Evolutionary conservation across 2,329 filamentous ascomycete species (phyloP).

Genomic region (Nakataea oryzae): DNA sequence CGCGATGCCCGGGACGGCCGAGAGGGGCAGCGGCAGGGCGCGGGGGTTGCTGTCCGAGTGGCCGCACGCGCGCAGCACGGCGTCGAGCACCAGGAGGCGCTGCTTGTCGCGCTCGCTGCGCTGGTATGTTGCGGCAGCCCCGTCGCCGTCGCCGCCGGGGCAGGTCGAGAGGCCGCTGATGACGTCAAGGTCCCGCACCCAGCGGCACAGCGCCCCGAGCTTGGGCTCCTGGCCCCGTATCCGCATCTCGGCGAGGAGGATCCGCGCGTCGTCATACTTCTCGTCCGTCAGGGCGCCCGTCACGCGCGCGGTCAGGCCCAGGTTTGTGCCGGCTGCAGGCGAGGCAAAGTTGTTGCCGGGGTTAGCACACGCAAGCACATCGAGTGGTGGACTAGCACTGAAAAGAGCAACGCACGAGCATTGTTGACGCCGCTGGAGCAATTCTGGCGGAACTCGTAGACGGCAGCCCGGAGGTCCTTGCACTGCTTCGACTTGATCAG

Average conservation of each 20-base stretch:
- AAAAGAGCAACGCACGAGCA: constrained; percentile 23
- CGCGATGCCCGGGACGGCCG: constrained; percentile 31
- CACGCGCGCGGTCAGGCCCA: constrained; percentile 56
- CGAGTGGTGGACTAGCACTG: neutral
- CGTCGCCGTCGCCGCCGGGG: constrained; percentile 27
- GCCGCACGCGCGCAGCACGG: constrained; percentile 52
- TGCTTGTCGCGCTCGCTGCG: constrained; percentile 39
- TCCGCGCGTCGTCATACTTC: constrained; percentile 53
- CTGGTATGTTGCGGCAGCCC: constrained; percentile 12
- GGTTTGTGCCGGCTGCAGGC: constrained; percentile 28
- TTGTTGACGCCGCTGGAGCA: constrained; percentile 57
- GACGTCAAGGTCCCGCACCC: constrained; percentile 62
- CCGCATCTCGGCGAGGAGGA: constrained; percentile 60
- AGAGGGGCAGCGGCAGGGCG: constrained; percentile 20
- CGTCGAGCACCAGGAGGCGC: constrained; percentile 50
- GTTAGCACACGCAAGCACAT: neutral
- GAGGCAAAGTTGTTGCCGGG: constrained; percentile 5
- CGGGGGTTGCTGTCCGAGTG: constrained; percentile 40
- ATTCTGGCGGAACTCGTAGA: constrained; percentile 59
- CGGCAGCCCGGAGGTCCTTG: constrained; percentile 54
- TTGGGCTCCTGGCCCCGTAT: constrained; percentile 56
- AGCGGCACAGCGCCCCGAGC: constrained; percentile 58
- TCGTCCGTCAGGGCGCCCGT: constrained; percentile 55
- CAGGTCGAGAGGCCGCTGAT: constrained; percentile 54
- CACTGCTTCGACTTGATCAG: constrained; percentile 60